These are phyloP conservation scores for Pleurotus salmoneostramineus DNA, from an alignment of 768 basidiomycete species.

Conservation along the genomic window DNA sequence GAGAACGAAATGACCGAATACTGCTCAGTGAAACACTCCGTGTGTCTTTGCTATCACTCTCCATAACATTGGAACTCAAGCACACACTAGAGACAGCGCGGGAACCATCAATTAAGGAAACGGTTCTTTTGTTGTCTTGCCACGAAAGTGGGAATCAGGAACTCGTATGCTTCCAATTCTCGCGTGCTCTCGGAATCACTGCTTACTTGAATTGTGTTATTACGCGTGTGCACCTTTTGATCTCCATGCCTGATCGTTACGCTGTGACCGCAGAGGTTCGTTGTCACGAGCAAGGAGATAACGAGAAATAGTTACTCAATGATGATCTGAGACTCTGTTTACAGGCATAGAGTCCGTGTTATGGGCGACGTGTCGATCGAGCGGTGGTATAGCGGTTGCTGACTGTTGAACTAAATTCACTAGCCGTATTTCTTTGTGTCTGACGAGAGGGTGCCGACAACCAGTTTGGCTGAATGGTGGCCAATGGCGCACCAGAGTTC, in stretches of 20 bases:
- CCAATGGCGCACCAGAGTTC: not conserved
- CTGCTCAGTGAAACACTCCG: not conserved
- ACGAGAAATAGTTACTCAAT: not conserved
- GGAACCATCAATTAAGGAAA: not conserved
- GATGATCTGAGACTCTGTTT: not conserved
- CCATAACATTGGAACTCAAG: not conserved
- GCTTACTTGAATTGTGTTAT: not conserved
- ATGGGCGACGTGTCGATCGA: constrained; percentile 3
- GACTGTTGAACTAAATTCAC: not conserved
- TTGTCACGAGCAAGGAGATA: constrained; percentile 2
- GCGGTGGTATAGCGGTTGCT: constrained; percentile 5
- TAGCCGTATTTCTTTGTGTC: not conserved
- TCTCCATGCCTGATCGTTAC: not conserved
- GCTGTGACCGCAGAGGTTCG: not conserved
- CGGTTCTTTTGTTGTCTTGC: constrained; percentile 5
- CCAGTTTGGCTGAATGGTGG: constrained; percentile 4
- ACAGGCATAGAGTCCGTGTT: not conserved
- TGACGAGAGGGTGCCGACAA: constrained; percentile 3
- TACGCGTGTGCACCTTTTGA: constrained; percentile 1
- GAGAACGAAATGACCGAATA: not conserved
- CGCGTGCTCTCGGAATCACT: constrained; percentile 6
- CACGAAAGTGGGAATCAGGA: constrained; percentile 6
- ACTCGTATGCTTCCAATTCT: constrained; percentile 4
- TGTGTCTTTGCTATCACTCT: not conserved
- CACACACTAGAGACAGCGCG: not conserved